A percentile compares a stretch with the other conserved stretches of the same genome.
Evolutionary conservation across 2,329 filamentous ascomycete species (phyloP).

Genomic region (Colletotrichum destructivum): DNA sequence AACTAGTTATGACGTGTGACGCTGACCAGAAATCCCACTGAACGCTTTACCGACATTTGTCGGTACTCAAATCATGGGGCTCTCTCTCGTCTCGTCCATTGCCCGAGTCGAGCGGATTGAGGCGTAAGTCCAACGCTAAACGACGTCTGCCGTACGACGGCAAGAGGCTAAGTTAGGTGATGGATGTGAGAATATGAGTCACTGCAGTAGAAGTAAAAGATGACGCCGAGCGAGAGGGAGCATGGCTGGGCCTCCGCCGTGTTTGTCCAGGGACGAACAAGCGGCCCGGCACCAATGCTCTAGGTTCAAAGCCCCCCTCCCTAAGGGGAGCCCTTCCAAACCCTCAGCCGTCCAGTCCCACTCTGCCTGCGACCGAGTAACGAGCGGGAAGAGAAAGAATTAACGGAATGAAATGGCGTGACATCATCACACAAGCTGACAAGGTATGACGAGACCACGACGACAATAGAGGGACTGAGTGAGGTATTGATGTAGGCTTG

Average conservation of each 20-base stretch:
- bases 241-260: no score
- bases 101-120: no score
- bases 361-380: conserved; percentile 12
- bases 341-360: background rate
- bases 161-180: no score
- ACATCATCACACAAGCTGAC: background rate
- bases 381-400: background rate
- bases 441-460: conserved; percentile 3
- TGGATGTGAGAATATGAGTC: no score
- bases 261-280: conserved; percentile 17
- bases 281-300: conserved; percentile 30
- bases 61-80: no score
- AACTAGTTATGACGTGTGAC: conserved; percentile 33
- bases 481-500: conserved; percentile 5
- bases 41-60: no score
- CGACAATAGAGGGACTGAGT: background rate
- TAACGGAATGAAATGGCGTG: background rate
- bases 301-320: background rate
- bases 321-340: no score
- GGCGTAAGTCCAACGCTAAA: no score
- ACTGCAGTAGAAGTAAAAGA: no score
- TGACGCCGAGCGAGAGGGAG: no score
- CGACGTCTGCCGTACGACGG: no score
- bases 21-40: background rate
- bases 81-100: no score